Percentiles rank a stretch among this genome's conserved stretches.
Evolutionary conservation across 2,329 filamentous ascomycete genomes (phyloP).

Genomic region (Fusarium annulatum): DNA sequence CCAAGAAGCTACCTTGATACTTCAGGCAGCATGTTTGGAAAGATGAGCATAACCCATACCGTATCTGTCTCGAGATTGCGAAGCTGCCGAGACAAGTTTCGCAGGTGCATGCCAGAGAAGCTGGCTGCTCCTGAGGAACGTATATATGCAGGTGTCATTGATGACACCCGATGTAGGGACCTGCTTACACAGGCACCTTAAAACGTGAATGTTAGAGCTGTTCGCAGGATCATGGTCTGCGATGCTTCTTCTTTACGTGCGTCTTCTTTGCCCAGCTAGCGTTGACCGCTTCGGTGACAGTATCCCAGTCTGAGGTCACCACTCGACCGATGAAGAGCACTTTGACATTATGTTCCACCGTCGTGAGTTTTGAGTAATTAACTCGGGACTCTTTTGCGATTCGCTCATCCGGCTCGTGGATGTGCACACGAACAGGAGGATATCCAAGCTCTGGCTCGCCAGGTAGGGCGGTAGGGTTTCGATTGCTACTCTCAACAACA

Average conservation of each 20-base stretch:
- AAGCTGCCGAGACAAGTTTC: slow-evolving; percentile 34
- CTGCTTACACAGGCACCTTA: slow-evolving; percentile 33
- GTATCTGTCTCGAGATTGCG: slow-evolving; percentile 17
- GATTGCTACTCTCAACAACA: slow-evolving; percentile 53
- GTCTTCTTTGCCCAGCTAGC: slow-evolving; percentile 61
- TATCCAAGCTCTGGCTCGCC: slow-evolving; percentile 63
- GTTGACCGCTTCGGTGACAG: slow-evolving; percentile 59
- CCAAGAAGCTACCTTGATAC: neutral
- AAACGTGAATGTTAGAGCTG: slow-evolving; percentile 41
- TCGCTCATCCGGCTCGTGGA: slow-evolving; percentile 57
- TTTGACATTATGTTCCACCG: slow-evolving; percentile 67
- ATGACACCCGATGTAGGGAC: slow-evolving; percentile 37
- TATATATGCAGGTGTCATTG: slow-evolving; percentile 45
- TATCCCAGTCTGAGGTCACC: slow-evolving; percentile 52
- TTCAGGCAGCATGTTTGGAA: slow-evolving; percentile 6
- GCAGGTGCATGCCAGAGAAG: slow-evolving; percentile 28
- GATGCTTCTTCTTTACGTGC: slow-evolving; percentile 48
- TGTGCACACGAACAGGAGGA: slow-evolving; percentile 56
- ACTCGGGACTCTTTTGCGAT: slow-evolving; percentile 63
- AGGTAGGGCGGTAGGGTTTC: slow-evolving; percentile 48
- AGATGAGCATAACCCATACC: neutral
- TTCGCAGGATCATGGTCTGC: slow-evolving; percentile 19
- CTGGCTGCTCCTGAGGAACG: slow-evolving; percentile 44
- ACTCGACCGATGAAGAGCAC: slow-evolving; percentile 68
- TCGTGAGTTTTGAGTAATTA: slow-evolving; percentile 67